Base-by-base conservation (phyloP, 148 eudicot genomes). In the Nepenthes gracilis region DNA sequence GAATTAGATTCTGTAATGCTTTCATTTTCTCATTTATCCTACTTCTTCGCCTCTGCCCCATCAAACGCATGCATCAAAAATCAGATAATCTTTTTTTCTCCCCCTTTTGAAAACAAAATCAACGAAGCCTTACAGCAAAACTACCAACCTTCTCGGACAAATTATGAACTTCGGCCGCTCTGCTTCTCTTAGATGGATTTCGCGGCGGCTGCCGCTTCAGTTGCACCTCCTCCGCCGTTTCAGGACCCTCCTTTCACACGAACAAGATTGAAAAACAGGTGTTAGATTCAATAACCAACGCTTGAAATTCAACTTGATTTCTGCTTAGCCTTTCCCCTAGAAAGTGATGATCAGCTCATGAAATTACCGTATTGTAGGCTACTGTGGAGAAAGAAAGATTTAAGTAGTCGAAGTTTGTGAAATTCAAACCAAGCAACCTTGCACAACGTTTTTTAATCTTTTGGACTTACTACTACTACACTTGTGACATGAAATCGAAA, bases 81-180 rank as follows among this genome's bases (percentile, higher is more conserved):
- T 36, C 33, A 61, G 15, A 53, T 55, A 10, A 36, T 32, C 32
- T 11, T 9, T 23, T 7, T 47, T n/a, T 37, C 48, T 43, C 11
- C 36, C 55, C 35, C n/a, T 9, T 12, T 49, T 12, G 13, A 9
- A 58, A 54, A 68, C 37, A 63, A 23, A 23, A 23, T 23, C 23
- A 23, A 23, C 23, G 23, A 0, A 23, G 23, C 23, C 23, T 23
- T 23, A 23, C 23, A 23, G 23, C 9, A 52, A 50, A 36, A 23
- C 57, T 36, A 15, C 32, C 34, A 8, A 64, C 97, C 96, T 91
- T 91, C 70, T 91, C 96, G 55, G 96, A 87, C 61, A 85, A 57
- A 77, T 91, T 88, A 72, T 91, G 97, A 64, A 88, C 90, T 73
- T 91, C 90, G 38, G 97, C 97, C 48, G 90, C 93, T 75, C 96